Evolutionary conservation across 2,329 filamentous ascomycete genomes (phyloP).

Genomic region (Atkinsonella hypoxylon): DNA sequence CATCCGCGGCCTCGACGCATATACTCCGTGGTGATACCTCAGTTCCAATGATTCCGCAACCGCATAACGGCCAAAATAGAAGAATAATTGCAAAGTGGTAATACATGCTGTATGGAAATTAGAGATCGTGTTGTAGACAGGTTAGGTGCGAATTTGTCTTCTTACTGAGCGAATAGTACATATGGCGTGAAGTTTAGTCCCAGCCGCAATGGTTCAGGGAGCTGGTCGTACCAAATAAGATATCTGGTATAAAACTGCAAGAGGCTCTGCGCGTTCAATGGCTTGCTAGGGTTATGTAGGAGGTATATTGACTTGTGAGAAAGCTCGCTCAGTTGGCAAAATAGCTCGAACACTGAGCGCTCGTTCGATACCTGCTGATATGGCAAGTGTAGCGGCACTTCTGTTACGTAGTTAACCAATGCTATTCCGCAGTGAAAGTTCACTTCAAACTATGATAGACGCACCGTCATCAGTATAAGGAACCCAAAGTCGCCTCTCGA

Average conservation of each 20-base stretch:
- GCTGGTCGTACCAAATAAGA: slow-evolving; percentile 55
- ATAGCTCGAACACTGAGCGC: slow-evolving; percentile 53
- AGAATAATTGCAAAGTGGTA: slow-evolving; percentile 56
- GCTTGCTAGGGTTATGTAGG: slow-evolving; percentile 54
- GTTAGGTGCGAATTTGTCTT: not conserved
- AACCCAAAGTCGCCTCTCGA: slow-evolving; percentile 46
- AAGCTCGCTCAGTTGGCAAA: slow-evolving; percentile 60
- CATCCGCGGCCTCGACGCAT: slow-evolving; percentile 49
- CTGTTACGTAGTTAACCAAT: slow-evolving; percentile 16
- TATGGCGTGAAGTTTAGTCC: slow-evolving; percentile 59
- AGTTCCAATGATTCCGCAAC: slow-evolving; percentile 47
- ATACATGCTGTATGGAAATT: slow-evolving; percentile 40
- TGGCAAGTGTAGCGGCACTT: slow-evolving; percentile 37
- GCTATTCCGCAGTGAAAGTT: not conserved
- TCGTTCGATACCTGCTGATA: slow-evolving; percentile 54
- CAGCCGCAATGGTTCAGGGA: slow-evolving; percentile 51
- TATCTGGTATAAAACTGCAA: slow-evolving; percentile 55
- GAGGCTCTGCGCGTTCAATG: slow-evolving; percentile 49
- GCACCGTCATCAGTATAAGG: slow-evolving; percentile 45
- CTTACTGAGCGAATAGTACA: slow-evolving; percentile 64
- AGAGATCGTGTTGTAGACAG: not conserved
- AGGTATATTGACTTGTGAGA: slow-evolving; percentile 59
- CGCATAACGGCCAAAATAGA: slow-evolving; percentile 60
- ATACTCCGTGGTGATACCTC: slow-evolving; percentile 50
- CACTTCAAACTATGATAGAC: slow-evolving; percentile 9